phyloP scores from a whole-genome alignment of 371 early-diverging fungal genomes.

The Apophysomyces sp. region DNA sequence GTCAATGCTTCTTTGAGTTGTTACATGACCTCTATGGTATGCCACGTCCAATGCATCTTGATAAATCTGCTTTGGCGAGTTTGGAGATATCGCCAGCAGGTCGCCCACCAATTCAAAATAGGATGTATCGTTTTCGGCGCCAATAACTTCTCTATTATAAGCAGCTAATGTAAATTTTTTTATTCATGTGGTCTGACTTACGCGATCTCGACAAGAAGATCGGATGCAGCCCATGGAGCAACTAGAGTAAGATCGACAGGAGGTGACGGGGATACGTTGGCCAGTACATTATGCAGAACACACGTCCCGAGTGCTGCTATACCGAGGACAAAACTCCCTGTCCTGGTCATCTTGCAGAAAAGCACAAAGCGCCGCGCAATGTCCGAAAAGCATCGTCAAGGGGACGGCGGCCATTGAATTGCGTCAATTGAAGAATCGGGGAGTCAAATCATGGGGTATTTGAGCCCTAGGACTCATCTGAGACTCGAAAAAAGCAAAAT shows the following conservation, averaged over 20 bases:
- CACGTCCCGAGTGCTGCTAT: constrained; percentile 1
- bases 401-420: background rate
- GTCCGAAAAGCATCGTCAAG: background rate
- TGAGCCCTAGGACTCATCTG: too few relatives aligned
- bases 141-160: constrained; percentile 58
- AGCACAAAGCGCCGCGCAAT: background rate
- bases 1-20: constrained; percentile 25
- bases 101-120: constrained; percentile 61
- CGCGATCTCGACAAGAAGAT: constrained; percentile 62
- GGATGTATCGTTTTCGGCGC: constrained; percentile 58
- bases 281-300: background rate
- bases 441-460: too few relatives aligned
- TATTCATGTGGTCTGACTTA: constrained; percentile 26
- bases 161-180: background rate
- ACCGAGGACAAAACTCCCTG: background rate
- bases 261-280: constrained; percentile 25
- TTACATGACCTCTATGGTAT: constrained; percentile 25
- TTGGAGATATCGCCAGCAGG: constrained; percentile 25
- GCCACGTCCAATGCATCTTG: constrained; percentile 38
- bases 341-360: constrained; percentile 1
- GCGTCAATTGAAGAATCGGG: too few relatives aligned
- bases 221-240: constrained; percentile 61
- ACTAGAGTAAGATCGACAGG: constrained; percentile 55
- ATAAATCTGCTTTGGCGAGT: constrained; percentile 46
- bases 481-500: too few relatives aligned